Conservation (phyloP, 306 rosid species). For the Prunus kanzakura region DNA sequence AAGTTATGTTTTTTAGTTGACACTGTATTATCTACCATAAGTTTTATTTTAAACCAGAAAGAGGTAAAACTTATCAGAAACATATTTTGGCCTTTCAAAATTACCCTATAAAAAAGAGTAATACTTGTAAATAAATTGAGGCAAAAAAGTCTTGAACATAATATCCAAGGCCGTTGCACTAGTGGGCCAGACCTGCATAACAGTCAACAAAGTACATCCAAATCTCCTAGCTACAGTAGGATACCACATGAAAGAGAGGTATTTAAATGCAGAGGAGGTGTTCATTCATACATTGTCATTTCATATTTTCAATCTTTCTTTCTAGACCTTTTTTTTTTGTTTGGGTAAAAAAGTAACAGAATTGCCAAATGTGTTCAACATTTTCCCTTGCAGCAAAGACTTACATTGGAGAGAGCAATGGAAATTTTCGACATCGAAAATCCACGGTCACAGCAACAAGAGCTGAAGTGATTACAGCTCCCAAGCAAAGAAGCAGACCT, state of each 20-base stretch:
- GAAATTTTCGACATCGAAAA: constrained; percentile 19
- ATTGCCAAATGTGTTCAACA: constrained; percentile 43
- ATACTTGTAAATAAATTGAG: not conserved
- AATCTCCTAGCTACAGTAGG: not conserved
- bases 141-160: not conserved
- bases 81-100: not conserved
- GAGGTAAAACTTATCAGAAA: not conserved
- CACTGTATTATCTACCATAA: not conserved
- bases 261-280: not conserved
- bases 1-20: not conserved
- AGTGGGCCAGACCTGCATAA: not conserved
- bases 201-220: not conserved
- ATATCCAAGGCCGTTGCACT: not conserved
- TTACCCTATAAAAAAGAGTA: not conserved
- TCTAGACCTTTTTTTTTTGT: not conserved
- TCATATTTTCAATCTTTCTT: constrained; percentile 5
- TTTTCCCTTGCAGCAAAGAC: constrained; percentile 38
- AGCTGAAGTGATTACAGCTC: constrained; percentile 42
- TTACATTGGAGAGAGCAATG: constrained; percentile 22
- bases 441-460: constrained; percentile 18
- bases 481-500: constrained; percentile 25
- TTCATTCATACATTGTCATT: constrained; percentile 1
- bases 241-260: not conserved
- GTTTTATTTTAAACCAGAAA: too few species aligned
- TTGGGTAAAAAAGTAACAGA: not conserved